These are phyloP conservation scores for Inosperma sp. DNA, from an alignment of 768 basidiomycete species.

Conservation along the genomic window DNA sequence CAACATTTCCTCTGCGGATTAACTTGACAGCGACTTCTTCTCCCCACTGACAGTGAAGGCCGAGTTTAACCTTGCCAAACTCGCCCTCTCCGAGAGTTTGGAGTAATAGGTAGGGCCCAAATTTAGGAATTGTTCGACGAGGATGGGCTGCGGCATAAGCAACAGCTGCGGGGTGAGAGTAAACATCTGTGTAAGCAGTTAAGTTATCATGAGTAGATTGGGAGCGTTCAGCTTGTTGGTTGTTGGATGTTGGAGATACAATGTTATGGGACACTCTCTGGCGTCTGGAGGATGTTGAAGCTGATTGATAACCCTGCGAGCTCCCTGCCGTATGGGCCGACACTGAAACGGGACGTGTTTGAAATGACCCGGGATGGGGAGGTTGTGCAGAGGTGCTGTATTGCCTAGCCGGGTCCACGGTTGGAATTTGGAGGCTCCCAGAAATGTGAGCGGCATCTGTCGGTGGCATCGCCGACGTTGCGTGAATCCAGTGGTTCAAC, in stretches of 20 bases:
- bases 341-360: constrained; percentile 20
- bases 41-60: constrained; percentile 87
- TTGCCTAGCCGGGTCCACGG: constrained; percentile 20
- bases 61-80: constrained; percentile 99
- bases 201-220: constrained; percentile 37
- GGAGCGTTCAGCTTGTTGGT: constrained; percentile 26
- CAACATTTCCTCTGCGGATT: constrained; percentile 89
- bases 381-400: constrained; percentile 17
- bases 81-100: constrained; percentile 98
- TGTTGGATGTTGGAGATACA: constrained; percentile 40
- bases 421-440: constrained; percentile 25
- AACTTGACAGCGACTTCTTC: constrained; percentile 99
- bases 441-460: constrained; percentile 15
- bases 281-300: constrained; percentile 18
- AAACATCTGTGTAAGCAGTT: constrained; percentile 63
- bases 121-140: constrained; percentile 82
- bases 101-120: constrained; percentile 91
- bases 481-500: constrained; percentile 19
- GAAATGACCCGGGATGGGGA: constrained; percentile 9
- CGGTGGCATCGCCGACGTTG: constrained; percentile 19
- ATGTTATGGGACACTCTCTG: constrained; percentile 73
- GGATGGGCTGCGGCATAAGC: constrained; percentile 83
- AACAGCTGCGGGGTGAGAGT: constrained; percentile 78
- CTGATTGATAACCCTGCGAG: constrained; percentile 16
- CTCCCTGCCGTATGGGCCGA: constrained; percentile 14